These are phyloP conservation scores for Globisporangium iwayamae DNA, from an alignment of 352 stramenopile genomes.

Conservation along the genomic window DNA sequence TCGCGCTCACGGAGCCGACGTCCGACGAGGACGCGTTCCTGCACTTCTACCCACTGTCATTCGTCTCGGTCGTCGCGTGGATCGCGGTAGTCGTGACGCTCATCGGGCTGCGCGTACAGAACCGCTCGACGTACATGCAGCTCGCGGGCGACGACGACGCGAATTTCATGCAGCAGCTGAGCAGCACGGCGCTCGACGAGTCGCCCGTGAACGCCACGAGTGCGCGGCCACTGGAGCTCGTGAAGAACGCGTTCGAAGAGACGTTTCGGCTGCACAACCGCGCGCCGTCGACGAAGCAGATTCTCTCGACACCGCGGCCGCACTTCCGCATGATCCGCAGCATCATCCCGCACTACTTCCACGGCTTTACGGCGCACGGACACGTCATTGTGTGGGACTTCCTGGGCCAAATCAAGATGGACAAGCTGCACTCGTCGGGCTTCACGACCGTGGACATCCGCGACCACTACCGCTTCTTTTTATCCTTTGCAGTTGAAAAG, in stretches of 20 bases:
- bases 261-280: slow-evolving; percentile 49
- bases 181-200: slow-evolving; percentile 25
- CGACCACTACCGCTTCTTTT: slow-evolving; percentile 75
- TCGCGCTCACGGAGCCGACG: slow-evolving; percentile 36
- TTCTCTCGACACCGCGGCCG: slow-evolving; percentile 51
- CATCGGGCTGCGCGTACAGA: slow-evolving; percentile 56
- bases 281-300: slow-evolving; percentile 23
- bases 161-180: slow-evolving; percentile 44
- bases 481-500: slow-evolving; percentile 70
- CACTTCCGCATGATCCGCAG: slow-evolving; percentile 70
- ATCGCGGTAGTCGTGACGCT: slow-evolving; percentile 66
- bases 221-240: slow-evolving; percentile 37
- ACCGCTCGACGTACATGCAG: slow-evolving; percentile 60
- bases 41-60: slow-evolving; percentile 77
- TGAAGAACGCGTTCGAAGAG: slow-evolving; percentile 71
- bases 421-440: slow-evolving; percentile 54
- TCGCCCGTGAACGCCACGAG: slow-evolving; percentile 19
- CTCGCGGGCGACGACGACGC: slow-evolving; percentile 54
- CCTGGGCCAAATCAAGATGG: slow-evolving; percentile 74
- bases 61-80: slow-evolving; percentile 70
- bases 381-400: slow-evolving; percentile 79
- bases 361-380: slow-evolving; percentile 66
- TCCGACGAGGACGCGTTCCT: slow-evolving; percentile 44
- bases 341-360: slow-evolving; percentile 74
- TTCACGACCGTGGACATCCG: slow-evolving; percentile 73